Conservation (phyloP, 257 asterid genomes). For the Solanum pimpinellifolium region DNA sequence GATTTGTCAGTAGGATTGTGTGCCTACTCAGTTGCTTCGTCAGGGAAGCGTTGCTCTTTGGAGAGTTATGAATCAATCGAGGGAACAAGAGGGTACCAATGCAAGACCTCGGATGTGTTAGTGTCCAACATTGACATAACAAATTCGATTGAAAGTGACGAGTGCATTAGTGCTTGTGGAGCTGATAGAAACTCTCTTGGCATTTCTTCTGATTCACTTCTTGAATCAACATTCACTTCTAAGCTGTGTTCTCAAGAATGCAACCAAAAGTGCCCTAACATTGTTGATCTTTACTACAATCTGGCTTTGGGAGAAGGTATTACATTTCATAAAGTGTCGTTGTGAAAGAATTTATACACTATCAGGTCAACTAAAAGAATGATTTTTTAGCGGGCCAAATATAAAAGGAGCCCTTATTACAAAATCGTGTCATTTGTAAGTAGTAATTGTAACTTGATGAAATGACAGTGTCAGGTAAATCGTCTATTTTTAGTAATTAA, state of each 20-base stretch:
- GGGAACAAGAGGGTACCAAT: not conserved
- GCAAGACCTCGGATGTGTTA: constrained; percentile 18
- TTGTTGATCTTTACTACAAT: constrained; percentile 24
- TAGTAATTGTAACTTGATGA: not conserved
- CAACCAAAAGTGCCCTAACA: constrained; percentile 19
- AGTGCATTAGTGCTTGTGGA: constrained; percentile 18
- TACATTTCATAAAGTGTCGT: not conserved
- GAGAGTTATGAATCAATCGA: constrained; percentile 11
- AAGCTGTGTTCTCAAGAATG: constrained; percentile 20
- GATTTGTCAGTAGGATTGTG: constrained; percentile 8
- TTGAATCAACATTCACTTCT: not conserved
- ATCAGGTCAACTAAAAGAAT: not conserved
- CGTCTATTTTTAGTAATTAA: not conserved
- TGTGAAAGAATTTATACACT: not conserved
- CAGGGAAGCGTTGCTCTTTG: constrained; percentile 21
- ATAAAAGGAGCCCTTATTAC: no score
- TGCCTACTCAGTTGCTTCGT: constrained; percentile 16
- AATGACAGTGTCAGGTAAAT: not conserved
- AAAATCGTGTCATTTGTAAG: not conserved
- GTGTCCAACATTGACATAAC: not conserved
- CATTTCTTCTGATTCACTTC: constrained; percentile 16
- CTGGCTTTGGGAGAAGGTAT: constrained; percentile 27
- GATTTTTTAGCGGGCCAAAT: not conserved
- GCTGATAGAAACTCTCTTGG: constrained; percentile 13
- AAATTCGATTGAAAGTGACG: constrained; percentile 9